Evolutionary conservation across 768 basidiomycete species (phyloP), one percentile per base, ranked within the genome.

Genomic region (Calocybe cyanea): DNA sequence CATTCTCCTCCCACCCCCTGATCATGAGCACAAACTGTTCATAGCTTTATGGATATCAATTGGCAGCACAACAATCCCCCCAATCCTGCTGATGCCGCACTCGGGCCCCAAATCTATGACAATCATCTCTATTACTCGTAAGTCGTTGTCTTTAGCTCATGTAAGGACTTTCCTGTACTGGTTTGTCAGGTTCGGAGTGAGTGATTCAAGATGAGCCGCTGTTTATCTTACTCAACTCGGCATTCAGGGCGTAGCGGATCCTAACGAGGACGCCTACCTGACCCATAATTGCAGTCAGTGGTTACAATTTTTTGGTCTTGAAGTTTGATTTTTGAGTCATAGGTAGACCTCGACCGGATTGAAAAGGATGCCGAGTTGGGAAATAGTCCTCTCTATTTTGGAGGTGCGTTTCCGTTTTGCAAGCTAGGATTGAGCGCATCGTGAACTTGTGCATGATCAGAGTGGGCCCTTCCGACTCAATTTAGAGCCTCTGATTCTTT

Each of bases 81-180:
- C 4, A 91, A 91, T 57, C 88, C 88, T 11, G 79, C 81, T 6
- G 69, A 79, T 40, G 86, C 82, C 19, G 72, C 74, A 4, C 73
- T 75, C 34, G 88, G 88, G 1, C 83, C 86, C 10, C 83, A 85
- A 54, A 67, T 65, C 19, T 91, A 90, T 52, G 88, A 91, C 54
- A 85, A 87, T 43, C 88, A 90, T 62, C 58, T 91, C 13, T 91
- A 89, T 59, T 88, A 87, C 57, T 77, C 69, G 80, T 85, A 56
- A 58, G 81, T 63, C 23, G 14, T 14, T n/a, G n/a, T n/a, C n/a
- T 28, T 17, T 15, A 38, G 13, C 23, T 17, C 39, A n/a, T n/a
- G n/a, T n/a, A n/a, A n/a, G n/a, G n/a, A n/a, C n/a, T n/a, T n/a
- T 35, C 14, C 4, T 6, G 5, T 7, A 35, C n/a, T n/a, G 34